Percentiles rank a stretch among this genome's conserved stretches.
These are phyloP conservation scores for Rubroboletus satanas DNA, from an alignment of 768 basidiomycete species.

Conservation along the genomic window DNA sequence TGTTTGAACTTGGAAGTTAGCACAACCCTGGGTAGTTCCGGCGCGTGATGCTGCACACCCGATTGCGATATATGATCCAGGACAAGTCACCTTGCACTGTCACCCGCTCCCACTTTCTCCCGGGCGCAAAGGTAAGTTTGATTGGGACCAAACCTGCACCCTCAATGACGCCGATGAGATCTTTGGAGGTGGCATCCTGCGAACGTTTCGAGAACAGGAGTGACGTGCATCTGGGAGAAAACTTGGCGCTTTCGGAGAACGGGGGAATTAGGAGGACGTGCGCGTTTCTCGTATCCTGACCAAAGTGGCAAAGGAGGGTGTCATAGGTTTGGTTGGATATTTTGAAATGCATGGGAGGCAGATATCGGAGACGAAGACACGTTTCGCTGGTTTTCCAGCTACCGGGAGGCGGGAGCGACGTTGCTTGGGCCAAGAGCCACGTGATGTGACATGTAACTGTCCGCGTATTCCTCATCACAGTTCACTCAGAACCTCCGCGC, in stretches of 20 bases:
- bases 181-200: constrained; percentile 21
- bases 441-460: constrained; percentile 7
- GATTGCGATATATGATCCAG: constrained; percentile 55
- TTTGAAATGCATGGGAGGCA: constrained; percentile 22
- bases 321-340: constrained; percentile 38
- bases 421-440: neutral
- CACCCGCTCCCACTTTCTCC: constrained; percentile 47
- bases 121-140: constrained; percentile 18
- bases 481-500: neutral
- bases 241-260: constrained; percentile 20
- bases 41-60: constrained; percentile 37
- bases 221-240: constrained; percentile 16
- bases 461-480: neutral
- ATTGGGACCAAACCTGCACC: constrained; percentile 16
- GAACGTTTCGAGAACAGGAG: constrained; percentile 17
- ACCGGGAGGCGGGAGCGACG: too few relatives aligned
- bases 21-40: neutral
- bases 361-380: neutral
- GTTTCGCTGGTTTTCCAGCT: neutral
- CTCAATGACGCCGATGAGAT: constrained; percentile 1
- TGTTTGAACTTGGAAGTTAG: constrained; percentile 24
- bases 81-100: constrained; percentile 42
- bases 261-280: constrained; percentile 20
- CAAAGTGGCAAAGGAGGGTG: constrained; percentile 20
- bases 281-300: neutral